Evolutionary conservation across 306 rosid species (phyloP).

Genomic region (Trichosanthes cucumerina): DNA sequence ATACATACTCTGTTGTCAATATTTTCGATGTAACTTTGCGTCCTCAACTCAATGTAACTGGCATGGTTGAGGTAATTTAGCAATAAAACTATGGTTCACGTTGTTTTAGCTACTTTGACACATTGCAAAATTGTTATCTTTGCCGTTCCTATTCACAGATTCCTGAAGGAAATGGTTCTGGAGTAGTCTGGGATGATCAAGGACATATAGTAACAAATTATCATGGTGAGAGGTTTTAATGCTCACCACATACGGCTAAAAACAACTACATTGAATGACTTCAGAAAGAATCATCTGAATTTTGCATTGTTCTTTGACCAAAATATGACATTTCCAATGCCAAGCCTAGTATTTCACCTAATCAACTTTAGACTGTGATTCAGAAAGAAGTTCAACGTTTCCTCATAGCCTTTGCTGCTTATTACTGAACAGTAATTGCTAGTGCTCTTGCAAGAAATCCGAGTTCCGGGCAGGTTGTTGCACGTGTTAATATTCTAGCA

Average conservation of each 20-base stretch:
- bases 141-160: constrained; percentile 30
- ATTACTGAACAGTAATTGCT: constrained; percentile 57
- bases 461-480: constrained; percentile 74
- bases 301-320: background rate
- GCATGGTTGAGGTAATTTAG: constrained; percentile 74
- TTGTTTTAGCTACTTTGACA: background rate
- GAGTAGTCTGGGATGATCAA: constrained; percentile 88
- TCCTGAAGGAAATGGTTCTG: constrained; percentile 99
- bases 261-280: background rate
- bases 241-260: background rate
- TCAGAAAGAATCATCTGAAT: background rate
- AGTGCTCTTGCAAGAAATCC: constrained; percentile 90
- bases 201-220: constrained; percentile 94
- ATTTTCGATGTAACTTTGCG: constrained; percentile 89
- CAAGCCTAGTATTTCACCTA: background rate
- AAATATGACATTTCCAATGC: background rate
- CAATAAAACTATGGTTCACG: background rate
- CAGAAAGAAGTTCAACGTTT: background rate
- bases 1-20: constrained; percentile 88
- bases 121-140: background rate
- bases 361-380: background rate
- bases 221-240: constrained; percentile 51
- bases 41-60: constrained; percentile 86
- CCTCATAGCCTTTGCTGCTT: constrained; percentile 10
- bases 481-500: constrained; percentile 75